Percentiles rank a stretch among this genome's conserved stretches.
Evolutionary conservation across 2,329 filamentous ascomycete genomes (phyloP).

Genomic region (Immersiporthe knoxdaviesiana): DNA sequence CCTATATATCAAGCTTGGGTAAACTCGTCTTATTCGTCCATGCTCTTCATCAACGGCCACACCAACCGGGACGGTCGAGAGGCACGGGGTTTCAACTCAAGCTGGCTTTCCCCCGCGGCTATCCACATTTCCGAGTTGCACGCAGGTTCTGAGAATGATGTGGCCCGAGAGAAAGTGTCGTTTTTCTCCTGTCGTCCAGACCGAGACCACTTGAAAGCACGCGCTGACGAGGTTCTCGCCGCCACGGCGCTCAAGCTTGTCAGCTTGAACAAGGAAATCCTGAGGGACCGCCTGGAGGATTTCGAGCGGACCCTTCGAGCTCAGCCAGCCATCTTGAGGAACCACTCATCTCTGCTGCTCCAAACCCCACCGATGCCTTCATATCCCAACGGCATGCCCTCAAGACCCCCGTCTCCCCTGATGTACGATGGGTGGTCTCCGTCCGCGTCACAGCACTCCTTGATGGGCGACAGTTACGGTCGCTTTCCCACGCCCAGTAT

Average conservation of each 20-base stretch:
- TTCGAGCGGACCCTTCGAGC: background rate
- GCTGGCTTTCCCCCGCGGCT: conserved; percentile 16
- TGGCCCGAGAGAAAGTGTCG: background rate
- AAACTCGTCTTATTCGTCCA: background rate
- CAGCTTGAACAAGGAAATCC: conserved; percentile 4
- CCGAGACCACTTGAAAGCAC: background rate
- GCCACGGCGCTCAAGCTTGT: conserved; percentile 11
- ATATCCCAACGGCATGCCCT: background rate
- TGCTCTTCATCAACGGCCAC: conserved; percentile 14
- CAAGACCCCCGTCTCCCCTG: background rate
- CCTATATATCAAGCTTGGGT: background rate
- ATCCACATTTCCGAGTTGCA: conserved; percentile 9
- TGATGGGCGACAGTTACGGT: background rate
- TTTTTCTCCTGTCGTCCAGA: conserved; percentile 16
- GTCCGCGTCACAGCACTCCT: background rate
- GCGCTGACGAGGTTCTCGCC: conserved; percentile 1
- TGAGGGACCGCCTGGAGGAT: conserved; percentile 1
- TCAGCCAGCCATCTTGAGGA: background rate
- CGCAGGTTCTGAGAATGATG: background rate
- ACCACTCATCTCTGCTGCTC: background rate
- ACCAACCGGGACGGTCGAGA: conserved; percentile 8
- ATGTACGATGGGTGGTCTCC: background rate
- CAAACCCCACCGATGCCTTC: background rate
- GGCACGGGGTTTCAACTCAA: background rate
- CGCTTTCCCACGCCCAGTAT: background rate